Conservation (phyloP, 495 filamentous ascomycete species). For the Evernia prunastri region DNA sequence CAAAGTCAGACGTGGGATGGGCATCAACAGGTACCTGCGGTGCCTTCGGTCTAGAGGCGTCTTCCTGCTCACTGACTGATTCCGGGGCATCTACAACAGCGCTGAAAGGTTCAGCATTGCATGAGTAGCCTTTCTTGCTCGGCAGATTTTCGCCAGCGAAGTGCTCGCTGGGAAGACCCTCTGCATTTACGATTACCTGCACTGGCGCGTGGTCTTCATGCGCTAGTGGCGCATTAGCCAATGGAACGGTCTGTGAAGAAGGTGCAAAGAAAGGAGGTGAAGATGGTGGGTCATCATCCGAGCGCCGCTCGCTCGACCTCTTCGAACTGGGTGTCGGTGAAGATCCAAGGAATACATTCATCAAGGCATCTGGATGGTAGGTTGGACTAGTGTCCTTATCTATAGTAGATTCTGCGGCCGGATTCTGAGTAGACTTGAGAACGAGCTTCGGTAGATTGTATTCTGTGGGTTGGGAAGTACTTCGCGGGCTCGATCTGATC, state of each 20-base stretch:
- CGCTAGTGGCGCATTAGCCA: neutral
- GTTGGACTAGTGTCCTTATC: conserved; percentile 45
- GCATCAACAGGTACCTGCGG: neutral
- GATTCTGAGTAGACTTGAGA: conserved; percentile 31
- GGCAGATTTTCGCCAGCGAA: neutral
- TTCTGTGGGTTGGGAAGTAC: conserved; percentile 30
- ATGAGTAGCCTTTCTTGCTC: neutral
- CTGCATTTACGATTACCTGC: neutral
- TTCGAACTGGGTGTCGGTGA: conserved; percentile 66
- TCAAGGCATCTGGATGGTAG: conserved; percentile 38
- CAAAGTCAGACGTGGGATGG: conserved; percentile 15
- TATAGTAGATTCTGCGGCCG: conserved; percentile 22
- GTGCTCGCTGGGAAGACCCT: neutral
- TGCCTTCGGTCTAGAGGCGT: neutral
- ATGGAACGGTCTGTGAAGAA: neutral
- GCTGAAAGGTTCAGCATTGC: neutral
- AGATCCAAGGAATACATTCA: conserved; percentile 64
- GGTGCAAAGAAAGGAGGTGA: conserved; percentile 39
- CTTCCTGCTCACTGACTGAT: neutral
- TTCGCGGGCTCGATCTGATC: conserved; percentile 54
- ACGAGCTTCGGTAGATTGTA: conserved; percentile 36
- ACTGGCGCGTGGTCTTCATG: neutral
- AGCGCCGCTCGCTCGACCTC: conserved; percentile 28
- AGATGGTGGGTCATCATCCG: conserved; percentile 43
- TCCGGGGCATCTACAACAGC: neutral